Base-by-base conservation (phyloP, 768 basidiomycete species). In the Clathrus columnatus region DNA sequence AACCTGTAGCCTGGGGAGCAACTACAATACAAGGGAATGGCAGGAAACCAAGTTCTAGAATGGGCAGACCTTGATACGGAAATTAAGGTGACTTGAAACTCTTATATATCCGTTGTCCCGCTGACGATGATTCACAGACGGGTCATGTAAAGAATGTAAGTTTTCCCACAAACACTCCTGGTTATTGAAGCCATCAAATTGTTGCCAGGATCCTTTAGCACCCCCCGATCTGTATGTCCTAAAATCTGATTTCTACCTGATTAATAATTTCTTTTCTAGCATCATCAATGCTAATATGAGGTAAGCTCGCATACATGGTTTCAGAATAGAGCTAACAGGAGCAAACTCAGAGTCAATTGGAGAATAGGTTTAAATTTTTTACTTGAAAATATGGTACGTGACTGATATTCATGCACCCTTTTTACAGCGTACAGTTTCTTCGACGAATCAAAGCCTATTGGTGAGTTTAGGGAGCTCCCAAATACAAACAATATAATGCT, bases 1-100 rank as follows among this genome's bases (percentile, higher is more conserved):
- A 4, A 7, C 11, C 1, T 46, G 23, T 54, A 54, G 64, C 77
- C 81, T 2, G 72, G 73, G 3, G 69, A 76, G 61, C 61, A 63
- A 24, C 68, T 80, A 57, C 68, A 83, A 62, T 82, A 71, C 66
- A 59, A 59, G 30, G 67, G 68, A 16, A 82, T 82, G 79, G 77
- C 80, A 4, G 81, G 81, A 1, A 81, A 81, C 61, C 81, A 83
- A 63, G 81, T 83, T 1, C 61, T 83, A 18, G 81, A 83, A 61
- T 83, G 81, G 80, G 60, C 65, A 10, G 80, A 81, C 61, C 65
- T 84, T 32, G 80, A 82, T 61, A 73, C 75, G 7, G 81, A 82
- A 64, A 76, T 83, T 58, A 81, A 81, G 56, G 49, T 50, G 16
- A 16, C 7, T 5, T 17, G 8, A 28, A 4, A 2, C 8, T 41